These are phyloP conservation scores for Dentipellis fragilis DNA, from an alignment of 768 basidiomycete species.

Conservation along the genomic window DNA sequence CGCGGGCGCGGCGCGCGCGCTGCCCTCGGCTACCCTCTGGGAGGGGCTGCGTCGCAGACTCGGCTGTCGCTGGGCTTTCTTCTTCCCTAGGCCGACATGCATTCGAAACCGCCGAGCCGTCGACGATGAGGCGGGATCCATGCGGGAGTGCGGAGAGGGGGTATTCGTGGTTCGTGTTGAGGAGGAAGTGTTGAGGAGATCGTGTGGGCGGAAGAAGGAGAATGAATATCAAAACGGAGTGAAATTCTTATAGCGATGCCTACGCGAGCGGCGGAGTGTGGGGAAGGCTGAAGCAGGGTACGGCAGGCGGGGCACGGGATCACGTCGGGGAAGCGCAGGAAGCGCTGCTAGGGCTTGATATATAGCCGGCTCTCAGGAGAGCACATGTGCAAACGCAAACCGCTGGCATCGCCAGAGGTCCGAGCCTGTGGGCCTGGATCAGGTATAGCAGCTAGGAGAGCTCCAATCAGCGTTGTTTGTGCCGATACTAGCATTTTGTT, in stretches of 20 bases:
- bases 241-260: neutral
- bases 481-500: too few species aligned
- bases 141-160: neutral
- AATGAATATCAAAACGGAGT: neutral
- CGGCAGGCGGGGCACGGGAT: too few species aligned
- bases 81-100: neutral
- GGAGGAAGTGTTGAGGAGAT: neutral
- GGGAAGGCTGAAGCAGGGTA: neutral
- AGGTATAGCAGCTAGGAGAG: too few species aligned
- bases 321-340: too few species aligned
- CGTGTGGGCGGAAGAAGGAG: neutral
- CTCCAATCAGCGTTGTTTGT: too few species aligned
- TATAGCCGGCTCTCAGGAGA: too few species aligned
- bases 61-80: neutral
- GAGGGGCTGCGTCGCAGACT: neutral
- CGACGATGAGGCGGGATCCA: neutral
- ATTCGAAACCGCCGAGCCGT: neutral
- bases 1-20: neutral
- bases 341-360: too few species aligned
- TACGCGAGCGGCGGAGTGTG: neutral
- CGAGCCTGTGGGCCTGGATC: too few species aligned
- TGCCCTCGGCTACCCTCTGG: neutral
- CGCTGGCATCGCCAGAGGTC: too few species aligned
- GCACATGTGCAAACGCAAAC: too few species aligned
- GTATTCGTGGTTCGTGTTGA: neutral